These are phyloP conservation scores for Ogataea neopini DNA, from an alignment of 805 yeast genomes.

Conservation along the genomic window DNA sequence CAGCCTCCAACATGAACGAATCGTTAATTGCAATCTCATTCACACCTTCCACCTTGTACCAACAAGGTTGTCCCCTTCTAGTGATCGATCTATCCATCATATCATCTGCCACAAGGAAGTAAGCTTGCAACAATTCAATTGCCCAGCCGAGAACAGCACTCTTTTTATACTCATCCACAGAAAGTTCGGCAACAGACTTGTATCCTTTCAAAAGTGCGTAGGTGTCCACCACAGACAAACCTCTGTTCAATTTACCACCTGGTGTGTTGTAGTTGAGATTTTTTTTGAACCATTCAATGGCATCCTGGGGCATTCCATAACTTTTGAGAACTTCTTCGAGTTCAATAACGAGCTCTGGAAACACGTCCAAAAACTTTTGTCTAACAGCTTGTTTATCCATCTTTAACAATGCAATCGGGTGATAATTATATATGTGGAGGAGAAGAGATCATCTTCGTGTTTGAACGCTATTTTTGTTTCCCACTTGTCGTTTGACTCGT, in stretches of 20 bases:
- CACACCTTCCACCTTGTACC: slow-evolving; percentile 83
- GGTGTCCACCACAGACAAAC: slow-evolving; percentile 92
- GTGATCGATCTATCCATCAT: slow-evolving; percentile 97
- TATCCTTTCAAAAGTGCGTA: slow-evolving; percentile 75
- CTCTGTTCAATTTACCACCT: slow-evolving; percentile 96
- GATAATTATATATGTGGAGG: no score
- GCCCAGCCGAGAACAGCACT: slow-evolving; percentile 94
- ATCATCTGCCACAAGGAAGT: slow-evolving; percentile 95
- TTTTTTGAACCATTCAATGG: slow-evolving; percentile 79
- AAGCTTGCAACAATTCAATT: slow-evolving; percentile 92
- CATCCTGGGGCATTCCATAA: slow-evolving; percentile 84
- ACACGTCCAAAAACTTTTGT: slow-evolving; percentile 61
- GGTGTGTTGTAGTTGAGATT: slow-evolving; percentile 84
- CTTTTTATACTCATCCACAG: slow-evolving; percentile 70
- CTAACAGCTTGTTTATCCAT: slow-evolving; percentile 44
- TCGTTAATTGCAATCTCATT: slow-evolving; percentile 96
- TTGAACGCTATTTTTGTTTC: not conserved
- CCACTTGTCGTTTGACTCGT: slow-evolving; percentile 8
- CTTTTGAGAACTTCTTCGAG: slow-evolving; percentile 57
- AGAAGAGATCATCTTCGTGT: no score
- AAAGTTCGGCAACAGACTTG: slow-evolving; percentile 56
- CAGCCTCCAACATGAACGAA: slow-evolving; percentile 94
- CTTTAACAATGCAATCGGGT: not conserved
- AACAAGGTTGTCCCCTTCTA: slow-evolving; percentile 98
- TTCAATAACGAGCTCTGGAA: slow-evolving; percentile 79